These are phyloP conservation scores for Lachnellula subtilissima DNA, from an alignment of 2,329 filamentous ascomycete genomes.

Conservation along the genomic window DNA sequence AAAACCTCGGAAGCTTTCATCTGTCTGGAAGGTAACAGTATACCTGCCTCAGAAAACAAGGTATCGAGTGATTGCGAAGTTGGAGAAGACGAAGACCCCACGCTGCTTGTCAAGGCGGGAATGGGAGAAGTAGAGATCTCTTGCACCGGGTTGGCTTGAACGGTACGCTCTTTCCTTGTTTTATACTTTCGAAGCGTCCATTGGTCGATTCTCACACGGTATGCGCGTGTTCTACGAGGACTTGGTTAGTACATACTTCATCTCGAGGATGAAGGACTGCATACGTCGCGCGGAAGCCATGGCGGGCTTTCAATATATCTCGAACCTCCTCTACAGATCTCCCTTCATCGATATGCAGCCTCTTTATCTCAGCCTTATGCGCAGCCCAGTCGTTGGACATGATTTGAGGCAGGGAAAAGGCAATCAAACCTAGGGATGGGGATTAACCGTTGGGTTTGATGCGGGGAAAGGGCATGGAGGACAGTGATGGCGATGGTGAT, in stretches of 20 bases:
- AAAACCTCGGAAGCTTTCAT: slow-evolving; percentile 5
- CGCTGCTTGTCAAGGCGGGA: background rate
- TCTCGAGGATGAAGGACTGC: background rate
- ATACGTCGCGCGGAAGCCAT: slow-evolving; percentile 15
- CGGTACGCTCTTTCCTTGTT: background rate
- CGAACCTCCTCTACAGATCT: slow-evolving; percentile 11
- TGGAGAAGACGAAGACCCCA: background rate
- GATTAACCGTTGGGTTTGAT: background rate
- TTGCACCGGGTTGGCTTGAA: background rate
- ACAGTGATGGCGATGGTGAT: too few relatives aligned
- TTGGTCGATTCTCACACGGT: slow-evolving; percentile 17
- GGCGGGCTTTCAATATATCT: slow-evolving; percentile 5
- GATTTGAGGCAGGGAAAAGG: background rate
- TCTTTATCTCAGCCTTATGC: slow-evolving; percentile 10
- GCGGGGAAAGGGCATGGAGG: too few relatives aligned
- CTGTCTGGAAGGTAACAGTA: background rate
- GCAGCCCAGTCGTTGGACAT: slow-evolving; percentile 14
- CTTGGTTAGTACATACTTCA: background rate
- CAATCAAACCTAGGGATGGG: background rate
- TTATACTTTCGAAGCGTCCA: slow-evolving; percentile 16
- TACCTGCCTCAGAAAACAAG: background rate
- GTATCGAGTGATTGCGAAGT: background rate
- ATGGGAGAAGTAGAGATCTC: background rate
- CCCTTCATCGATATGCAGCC: slow-evolving; percentile 11
- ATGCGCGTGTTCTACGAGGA: slow-evolving; percentile 8